Evolutionary conservation across 1,139 yeast genomes (phyloP), one percentile per base, ranked within the genome.

Genomic region (Debaryomyces robertsiae): DNA sequence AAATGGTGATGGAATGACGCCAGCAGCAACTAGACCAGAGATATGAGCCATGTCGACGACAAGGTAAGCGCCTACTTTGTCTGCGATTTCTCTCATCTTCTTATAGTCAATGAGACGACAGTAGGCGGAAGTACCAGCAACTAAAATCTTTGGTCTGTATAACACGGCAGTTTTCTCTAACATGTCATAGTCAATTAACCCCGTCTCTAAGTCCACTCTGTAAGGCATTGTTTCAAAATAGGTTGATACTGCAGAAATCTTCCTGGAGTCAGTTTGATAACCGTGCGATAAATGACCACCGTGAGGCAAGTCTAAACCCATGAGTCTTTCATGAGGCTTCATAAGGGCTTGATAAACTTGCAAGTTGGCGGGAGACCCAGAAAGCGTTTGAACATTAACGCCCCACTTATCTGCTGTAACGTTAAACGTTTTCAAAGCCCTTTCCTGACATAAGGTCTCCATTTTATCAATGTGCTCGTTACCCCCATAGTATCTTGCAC

Each of bases 281-380:
- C 98, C 98, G 69, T 93, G 98, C 40, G 96, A 87, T 67, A 93
- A 80, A 67, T 93, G 98, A 57, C 98, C 98, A 60, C 98, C 98
- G 60, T 91, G 98, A 53, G 98, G 98, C 61, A 91, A 79, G 64
- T 90, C 96, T 54, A 91, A 80, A 58, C 98, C 98, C 98, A 91
- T 91, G 64, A 91, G 75, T 69, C 98, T 81, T 60, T 90, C 98
- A 55, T 90, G 96, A 40, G 94, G 95, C 65, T 85, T 89, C 84
- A 91, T 82, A 53, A 91, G 74, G 44, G 97, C 97, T 65, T 89
- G 94, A 73, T 93, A 93, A 36, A 89, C 96, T 66, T 93, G 94
- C 64, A 93, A 80, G 72, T 93, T 93, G 46, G 98, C 98, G 49
- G 98, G 98, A 24, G 98, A 90, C 51, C 98, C 98, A 43, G 95